Evolutionary conservation across 108 stramenopile species (phyloP).

Genomic region (Chaetoceros muelleri): DNA sequence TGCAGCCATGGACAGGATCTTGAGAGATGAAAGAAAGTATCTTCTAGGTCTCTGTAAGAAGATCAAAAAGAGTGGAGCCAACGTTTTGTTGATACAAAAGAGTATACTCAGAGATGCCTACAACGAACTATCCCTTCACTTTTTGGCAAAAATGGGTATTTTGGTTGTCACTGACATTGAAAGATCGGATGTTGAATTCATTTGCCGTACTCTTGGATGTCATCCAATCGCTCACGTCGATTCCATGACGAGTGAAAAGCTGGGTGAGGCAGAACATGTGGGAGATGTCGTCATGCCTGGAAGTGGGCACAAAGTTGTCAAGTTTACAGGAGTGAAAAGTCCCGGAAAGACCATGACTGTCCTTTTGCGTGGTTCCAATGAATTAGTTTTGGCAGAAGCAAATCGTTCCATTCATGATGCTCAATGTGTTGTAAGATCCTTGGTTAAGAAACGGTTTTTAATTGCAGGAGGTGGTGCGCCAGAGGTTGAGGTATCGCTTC

Average conservation of each 20-base stretch:
- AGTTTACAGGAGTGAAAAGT: conserved; percentile 90
- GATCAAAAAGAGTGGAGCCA: conserved; percentile 96
- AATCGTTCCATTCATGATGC: conserved; percentile 98
- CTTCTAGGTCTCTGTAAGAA: conserved; percentile 93
- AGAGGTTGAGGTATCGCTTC: conserved; percentile 88
- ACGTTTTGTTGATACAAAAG: conserved; percentile 98
- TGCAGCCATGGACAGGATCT: conserved; percentile 98
- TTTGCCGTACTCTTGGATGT: conserved; percentile 89
- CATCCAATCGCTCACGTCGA: conserved; percentile 95
- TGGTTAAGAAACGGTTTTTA: conserved; percentile 92
- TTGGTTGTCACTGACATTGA: conserved; percentile 98
- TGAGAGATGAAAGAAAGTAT: conserved; percentile 96
- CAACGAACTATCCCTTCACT: conserved; percentile 97
- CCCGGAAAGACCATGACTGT: conserved; percentile 89
- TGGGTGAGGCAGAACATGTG: conserved; percentile 79
- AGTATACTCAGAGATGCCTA: conserved; percentile 97
- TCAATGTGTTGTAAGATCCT: conserved; percentile 93
- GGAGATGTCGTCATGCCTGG: conserved; percentile 93
- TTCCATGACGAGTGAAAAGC: conserved; percentile 82
- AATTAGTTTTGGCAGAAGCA: conserved; percentile 97
- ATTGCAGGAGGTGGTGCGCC: conserved; percentile 99
- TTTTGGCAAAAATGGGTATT: conserved; percentile 98
- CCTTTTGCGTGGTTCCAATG: conserved; percentile 93
- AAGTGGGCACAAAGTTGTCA: conserved; percentile 88
- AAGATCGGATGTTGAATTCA: conserved; percentile 92